A percentile compares a stretch with the other conserved stretches of the same genome.
Conservation (phyloP, 1,284 basidiomycete genomes). For the Puccinia novopanici region DNA sequence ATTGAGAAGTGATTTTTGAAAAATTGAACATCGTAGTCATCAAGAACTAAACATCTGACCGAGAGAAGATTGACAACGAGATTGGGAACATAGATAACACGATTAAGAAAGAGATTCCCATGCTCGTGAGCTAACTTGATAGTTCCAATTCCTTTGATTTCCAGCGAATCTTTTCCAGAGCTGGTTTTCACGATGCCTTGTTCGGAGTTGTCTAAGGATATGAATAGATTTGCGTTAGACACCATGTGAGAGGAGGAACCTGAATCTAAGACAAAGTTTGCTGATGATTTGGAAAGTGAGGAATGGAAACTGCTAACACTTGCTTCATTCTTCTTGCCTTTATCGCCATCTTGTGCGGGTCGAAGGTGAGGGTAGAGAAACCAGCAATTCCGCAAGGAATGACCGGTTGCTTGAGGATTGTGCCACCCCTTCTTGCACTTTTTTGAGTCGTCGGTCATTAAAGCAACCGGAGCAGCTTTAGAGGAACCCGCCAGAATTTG, state of each 20-base stretch:
- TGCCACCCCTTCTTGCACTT: background rate
- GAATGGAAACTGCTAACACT: background rate
- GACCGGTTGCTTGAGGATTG: too few species aligned
- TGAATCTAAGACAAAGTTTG: background rate
- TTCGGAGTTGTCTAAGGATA: background rate
- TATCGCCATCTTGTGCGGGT: too few species aligned
- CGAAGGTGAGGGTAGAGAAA: background rate
- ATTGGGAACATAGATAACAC: background rate
- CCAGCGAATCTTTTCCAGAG: background rate
- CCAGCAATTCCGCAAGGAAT: background rate
- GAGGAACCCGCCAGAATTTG: background rate
- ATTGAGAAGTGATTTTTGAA: background rate
- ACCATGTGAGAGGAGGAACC: background rate
- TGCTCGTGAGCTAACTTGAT: background rate
- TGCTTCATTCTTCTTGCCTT: background rate
- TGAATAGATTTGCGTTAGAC: background rate
- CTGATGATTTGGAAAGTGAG: background rate
- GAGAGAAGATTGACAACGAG: background rate
- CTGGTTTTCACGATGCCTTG: background rate
- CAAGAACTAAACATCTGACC: background rate
- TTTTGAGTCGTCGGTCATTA: background rate
- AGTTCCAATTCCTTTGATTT: background rate
- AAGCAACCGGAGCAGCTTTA: too few species aligned
- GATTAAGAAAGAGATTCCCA: background rate
- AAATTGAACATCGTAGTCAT: background rate